Percentiles rank a stretch among this genome's conserved stretches.
Conservation (phyloP, 805 yeast genomes). For the Metschnikowia bowlesiae region DNA sequence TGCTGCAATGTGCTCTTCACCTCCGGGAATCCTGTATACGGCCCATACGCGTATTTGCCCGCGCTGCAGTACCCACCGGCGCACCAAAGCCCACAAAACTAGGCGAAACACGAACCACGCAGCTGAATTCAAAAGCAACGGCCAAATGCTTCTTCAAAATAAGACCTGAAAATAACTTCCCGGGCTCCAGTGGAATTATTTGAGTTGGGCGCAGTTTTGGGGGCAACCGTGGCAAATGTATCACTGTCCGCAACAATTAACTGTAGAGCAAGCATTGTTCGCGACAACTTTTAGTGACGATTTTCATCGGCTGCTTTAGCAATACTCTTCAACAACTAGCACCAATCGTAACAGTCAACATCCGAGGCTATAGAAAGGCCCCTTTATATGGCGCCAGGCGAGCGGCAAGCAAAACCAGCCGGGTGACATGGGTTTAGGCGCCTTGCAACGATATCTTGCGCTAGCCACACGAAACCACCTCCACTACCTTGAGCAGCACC, state of each 20-base stretch:
- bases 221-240: not conserved
- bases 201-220: too few species aligned
- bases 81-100: not conserved
- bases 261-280: not conserved
- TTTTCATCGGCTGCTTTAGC: not conserved
- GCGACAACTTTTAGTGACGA: not conserved
- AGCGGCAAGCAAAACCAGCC: too few species aligned
- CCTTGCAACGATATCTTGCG: too few species aligned
- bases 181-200: too few species aligned
- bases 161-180: too few species aligned
- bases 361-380: too few species aligned
- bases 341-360: too few species aligned
- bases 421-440: too few species aligned
- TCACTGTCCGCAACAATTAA: not conserved
- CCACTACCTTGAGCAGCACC: constrained; percentile 35
- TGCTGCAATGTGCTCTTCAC: not conserved
- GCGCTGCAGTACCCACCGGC: not conserved
- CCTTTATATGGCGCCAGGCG: too few species aligned
- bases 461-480: constrained; percentile 17
- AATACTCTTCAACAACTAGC: not conserved
- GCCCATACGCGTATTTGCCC: not conserved
- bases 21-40: not conserved
- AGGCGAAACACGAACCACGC: too few species aligned
- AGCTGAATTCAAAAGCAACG: too few species aligned
- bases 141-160: too few species aligned